Base-by-base conservation (phyloP, 306 rosid genomes). In the Vigna angularis region DNA sequence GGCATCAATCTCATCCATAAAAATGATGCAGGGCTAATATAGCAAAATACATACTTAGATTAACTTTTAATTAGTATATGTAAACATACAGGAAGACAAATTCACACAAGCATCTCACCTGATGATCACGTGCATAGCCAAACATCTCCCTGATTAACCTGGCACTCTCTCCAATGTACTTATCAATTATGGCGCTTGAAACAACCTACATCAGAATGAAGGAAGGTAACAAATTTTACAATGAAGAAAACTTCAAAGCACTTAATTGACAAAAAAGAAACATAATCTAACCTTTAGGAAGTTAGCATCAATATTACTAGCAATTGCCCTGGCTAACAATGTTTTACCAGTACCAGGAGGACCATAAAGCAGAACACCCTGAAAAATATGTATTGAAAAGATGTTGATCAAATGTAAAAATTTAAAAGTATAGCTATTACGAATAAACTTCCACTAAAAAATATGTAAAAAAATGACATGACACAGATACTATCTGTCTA, bases 1-100 rank as follows among this genome's bases (percentile, higher is more conserved):
- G 83, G 98, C 99, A 83, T 96, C 99, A 18, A 96, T 96, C 86
- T 96, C 99, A 53, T 96, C 99, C 99, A 96, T 96, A 82, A 96
- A 96, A 55, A 96, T 96, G 83, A 96, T 96, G 91, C 99, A 96
- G 44, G 99, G 99, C 98, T 96, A 65, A 26, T 75, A 63, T 74
- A 66, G 74, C 14, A 84, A 65, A 51, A 65, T 16, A 28, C 77
- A 73, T 52, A 22, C 61, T 76, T 14, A 59, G 53, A 84, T 74
- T 30, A 50, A 76, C 32, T 68, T 66, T 56, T 20, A 12, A 42
- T 17, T 49, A 56, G 66, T 16, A 76, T 16, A 77, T 16, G 72
- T 34, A 62, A 66, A 44, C 42, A 45, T n/a, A 50, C 1, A 61
- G 22, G 7, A 79, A 75, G 62, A 67, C 49, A 62, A 70, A 11